Evolutionary conservation across 2,329 filamentous ascomycete species (phyloP), one percentile per base, ranked within the genome.

Genomic region (Hymenoscyphus salicellus): DNA sequence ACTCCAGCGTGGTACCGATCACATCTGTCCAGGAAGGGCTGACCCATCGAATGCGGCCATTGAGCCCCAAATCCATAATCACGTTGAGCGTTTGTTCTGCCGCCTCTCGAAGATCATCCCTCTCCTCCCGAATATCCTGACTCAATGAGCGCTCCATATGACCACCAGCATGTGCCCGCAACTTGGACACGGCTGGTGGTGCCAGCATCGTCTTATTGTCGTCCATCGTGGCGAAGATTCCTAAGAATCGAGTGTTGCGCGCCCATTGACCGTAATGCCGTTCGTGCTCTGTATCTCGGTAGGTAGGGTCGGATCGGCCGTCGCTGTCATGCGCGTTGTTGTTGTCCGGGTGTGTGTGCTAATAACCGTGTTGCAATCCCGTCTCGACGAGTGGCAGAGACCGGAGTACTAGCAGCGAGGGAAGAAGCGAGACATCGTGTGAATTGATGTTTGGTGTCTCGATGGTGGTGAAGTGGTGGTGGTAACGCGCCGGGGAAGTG

Each of bases 81-180:
- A 96, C 91, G 78, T 98, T 99, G 76, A 97, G 84, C 26, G 93
- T 97, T 80, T 97, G 92, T 79, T 98, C 94, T 60, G 94, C 95
- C 49, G 94, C 95, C 80, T 97, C 92, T 75, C 93, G 93, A 71
- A 99, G 84, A 76, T 98, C 94, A 75, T 97, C 91, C 68, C 93
- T 87, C 80, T 98, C 93, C 75, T 96, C 92, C 72, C 92, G 89
- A 73, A 98, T 97, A 76, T 97, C 89, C 78, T 93, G 88, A 78
- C 91, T 97, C 70, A 95, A 81, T 14, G 92, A 84, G 64, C 87
- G 80, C 75, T 86, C 83, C 86, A 89, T 88, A 57, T 66, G 63
- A 65, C 68, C 68, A 65, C 66, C 72, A 65, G 70, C 70, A 55
- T 73, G 70, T 63, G 70, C 72, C 55, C 73, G 73, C 65, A 75